These are phyloP conservation scores for Dichotomopilus funicola DNA, from an alignment of 2,329 filamentous ascomycete species.

Conservation along the genomic window DNA sequence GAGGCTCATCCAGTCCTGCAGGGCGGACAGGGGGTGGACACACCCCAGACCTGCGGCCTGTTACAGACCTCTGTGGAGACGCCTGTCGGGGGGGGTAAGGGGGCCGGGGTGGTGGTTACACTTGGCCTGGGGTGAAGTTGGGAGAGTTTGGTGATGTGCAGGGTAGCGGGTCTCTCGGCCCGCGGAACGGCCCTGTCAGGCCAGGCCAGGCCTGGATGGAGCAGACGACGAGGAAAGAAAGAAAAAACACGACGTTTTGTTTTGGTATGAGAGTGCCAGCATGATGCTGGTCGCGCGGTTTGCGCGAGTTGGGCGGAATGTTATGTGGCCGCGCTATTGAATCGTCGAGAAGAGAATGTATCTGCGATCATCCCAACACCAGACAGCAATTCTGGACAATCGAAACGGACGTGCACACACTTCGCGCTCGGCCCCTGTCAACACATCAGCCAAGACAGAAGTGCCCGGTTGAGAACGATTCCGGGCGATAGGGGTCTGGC, in stretches of 20 bases:
- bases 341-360: neutral
- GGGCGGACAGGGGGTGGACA: slow-evolving; percentile 28
- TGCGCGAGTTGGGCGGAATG: neutral
- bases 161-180: neutral
- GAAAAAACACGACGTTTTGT: neutral
- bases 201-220: neutral
- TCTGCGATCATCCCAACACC: slow-evolving; percentile 8
- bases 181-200: slow-evolving; percentile 2
- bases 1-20: slow-evolving; percentile 30
- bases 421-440: slow-evolving; percentile 14
- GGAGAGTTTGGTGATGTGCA: slow-evolving; percentile 9
- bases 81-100: slow-evolving; percentile 18
- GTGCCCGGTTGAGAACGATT: slow-evolving; percentile 20
- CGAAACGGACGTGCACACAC: slow-evolving; percentile 23
- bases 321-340: neutral
- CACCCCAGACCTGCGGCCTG: slow-evolving; percentile 34
- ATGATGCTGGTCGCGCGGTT: neutral
- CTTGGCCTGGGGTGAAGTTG: neutral
- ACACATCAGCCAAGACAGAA: slow-evolving; percentile 17
- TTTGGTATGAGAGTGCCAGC: neutral
- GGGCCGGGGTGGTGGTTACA: slow-evolving; percentile 22
- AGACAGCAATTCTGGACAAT: slow-evolving; percentile 4
- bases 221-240: neutral
- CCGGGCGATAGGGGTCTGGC: slow-evolving; percentile 16
- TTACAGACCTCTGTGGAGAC: slow-evolving; percentile 32